These are phyloP conservation scores for Corynespora cassiicola DNA, from an alignment of 2,329 filamentous ascomycete genomes.

Conservation along the genomic window DNA sequence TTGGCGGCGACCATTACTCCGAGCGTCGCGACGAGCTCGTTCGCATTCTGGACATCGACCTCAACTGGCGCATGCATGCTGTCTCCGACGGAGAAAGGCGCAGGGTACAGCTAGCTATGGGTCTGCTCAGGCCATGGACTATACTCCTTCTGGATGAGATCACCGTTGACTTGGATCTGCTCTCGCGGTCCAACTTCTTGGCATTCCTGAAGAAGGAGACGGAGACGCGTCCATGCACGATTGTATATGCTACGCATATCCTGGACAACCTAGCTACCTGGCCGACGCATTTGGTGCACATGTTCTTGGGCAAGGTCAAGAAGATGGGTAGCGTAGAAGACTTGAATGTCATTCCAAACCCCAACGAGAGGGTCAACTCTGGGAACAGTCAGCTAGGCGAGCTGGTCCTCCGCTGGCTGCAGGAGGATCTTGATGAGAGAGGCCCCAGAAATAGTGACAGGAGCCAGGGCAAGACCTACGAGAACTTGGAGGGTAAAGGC, in stretches of 20 bases:
- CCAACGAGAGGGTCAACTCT: conserved; percentile 40
- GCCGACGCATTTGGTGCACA: conserved; percentile 95
- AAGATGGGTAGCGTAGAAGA: conserved; percentile 81
- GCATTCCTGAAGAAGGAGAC: conserved; percentile 88
- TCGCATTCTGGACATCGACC: conserved; percentile 87
- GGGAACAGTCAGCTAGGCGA: conserved; percentile 88
- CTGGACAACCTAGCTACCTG: conserved; percentile 92
- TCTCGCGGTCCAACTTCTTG: conserved; percentile 84
- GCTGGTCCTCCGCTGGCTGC: conserved; percentile 86
- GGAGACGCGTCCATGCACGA: conserved; percentile 79
- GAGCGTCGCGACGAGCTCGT: conserved; percentile 87
- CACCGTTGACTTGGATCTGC: conserved; percentile 92
- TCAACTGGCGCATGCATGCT: conserved; percentile 92
- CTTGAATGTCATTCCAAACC: conserved; percentile 57
- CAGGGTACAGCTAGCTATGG: conserved; percentile 95
- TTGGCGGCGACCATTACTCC: conserved; percentile 85
- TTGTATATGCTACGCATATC: conserved; percentile 98
- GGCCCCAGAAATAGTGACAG: conserved; percentile 73
- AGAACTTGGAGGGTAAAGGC: conserved; percentile 63
- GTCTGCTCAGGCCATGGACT: conserved; percentile 87
- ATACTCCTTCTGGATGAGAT: conserved; percentile 94
- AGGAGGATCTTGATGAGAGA: conserved; percentile 77
- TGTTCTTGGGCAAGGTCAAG: conserved; percentile 87
- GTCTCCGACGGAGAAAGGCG: conserved; percentile 92
- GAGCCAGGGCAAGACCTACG: conserved; percentile 71